phyloP scores from a whole-genome alignment of 768 basidiomycete genomes.

The Trametes sanguinea region DNA sequence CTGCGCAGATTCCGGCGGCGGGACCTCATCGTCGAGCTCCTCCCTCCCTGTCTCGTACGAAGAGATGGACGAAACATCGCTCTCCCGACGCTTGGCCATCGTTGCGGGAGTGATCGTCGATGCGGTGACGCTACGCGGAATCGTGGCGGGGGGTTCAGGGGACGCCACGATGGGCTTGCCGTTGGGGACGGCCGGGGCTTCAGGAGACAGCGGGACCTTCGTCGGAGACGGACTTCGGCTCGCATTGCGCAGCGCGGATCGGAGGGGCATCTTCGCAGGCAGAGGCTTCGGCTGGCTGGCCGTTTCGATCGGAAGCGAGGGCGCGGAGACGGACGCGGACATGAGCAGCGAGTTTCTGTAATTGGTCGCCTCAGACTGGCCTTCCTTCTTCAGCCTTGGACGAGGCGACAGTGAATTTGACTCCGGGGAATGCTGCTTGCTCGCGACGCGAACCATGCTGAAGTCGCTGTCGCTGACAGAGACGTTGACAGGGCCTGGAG shows the following conservation, averaged over 20 bases:
- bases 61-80: slow-evolving; percentile 52
- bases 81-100: slow-evolving; percentile 23
- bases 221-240: slow-evolving; percentile 34
- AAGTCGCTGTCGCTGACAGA: slow-evolving; percentile 8
- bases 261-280: slow-evolving; percentile 52
- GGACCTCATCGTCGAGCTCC: slow-evolving; percentile 34
- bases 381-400: neutral
- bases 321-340: slow-evolving; percentile 23
- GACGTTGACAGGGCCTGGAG: slow-evolving; percentile 45
- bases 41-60: slow-evolving; percentile 72
- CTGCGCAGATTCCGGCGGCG: slow-evolving; percentile 1
- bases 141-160: neutral
- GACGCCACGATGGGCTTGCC: neutral
- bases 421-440: neutral
- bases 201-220: neutral
- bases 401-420: neutral
- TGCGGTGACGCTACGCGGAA: neutral
- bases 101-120: neutral
- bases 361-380: slow-evolving; percentile 4
- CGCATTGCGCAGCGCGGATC: slow-evolving; percentile 59
- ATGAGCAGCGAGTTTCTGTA: slow-evolving; percentile 17
- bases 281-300: slow-evolving; percentile 17
- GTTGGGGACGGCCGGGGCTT: slow-evolving; percentile 9
- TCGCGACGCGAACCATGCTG: neutral
- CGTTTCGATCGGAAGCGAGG: slow-evolving; percentile 15